Percentiles rank a stretch among this genome's conserved stretches.
These are phyloP conservation scores for Crithidia sp. DNA, from an alignment of 208 protist genomes.

Conservation along the genomic window DNA sequence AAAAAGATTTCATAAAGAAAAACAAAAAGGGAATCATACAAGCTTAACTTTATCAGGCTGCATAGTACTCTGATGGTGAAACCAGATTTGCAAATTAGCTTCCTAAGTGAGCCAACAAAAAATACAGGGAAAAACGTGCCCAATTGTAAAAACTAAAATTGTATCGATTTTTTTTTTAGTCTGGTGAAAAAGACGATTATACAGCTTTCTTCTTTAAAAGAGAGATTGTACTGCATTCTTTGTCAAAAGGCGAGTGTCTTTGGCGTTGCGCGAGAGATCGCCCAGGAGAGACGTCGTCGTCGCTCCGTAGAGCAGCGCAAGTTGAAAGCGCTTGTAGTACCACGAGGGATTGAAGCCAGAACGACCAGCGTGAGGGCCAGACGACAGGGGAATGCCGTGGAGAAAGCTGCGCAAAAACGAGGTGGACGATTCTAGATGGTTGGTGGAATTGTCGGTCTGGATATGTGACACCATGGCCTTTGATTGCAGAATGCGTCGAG, in stretches of 20 bases:
- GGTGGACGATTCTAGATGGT: conserved; percentile 13
- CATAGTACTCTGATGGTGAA: no score
- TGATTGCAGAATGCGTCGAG: conserved; percentile 39
- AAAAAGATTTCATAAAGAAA: no score
- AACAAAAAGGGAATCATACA: no score
- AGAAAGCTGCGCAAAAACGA: conserved; percentile 61
- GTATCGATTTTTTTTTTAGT: conserved; percentile 16
- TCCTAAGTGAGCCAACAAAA: no score
- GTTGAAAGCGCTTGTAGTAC: conserved; percentile 54
- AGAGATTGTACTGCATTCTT: not conserved
- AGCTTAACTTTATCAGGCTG: no score
- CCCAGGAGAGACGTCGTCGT: conserved; percentile 72
- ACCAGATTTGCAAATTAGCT: no score
- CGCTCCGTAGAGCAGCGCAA: conserved; percentile 55
- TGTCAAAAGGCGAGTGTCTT: conserved; percentile 54
- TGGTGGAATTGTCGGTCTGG: not conserved
- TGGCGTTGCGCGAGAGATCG: conserved; percentile 44
- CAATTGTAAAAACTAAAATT: not conserved
- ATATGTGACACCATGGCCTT: conserved; percentile 53
- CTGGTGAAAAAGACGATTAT: conserved; percentile 36
- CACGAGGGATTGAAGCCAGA: conserved; percentile 50
- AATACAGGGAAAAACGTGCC: no score
- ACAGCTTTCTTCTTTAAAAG: conserved; percentile 19
- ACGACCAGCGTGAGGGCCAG: conserved; percentile 49
- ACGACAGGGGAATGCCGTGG: conserved; percentile 67